Percentiles rank a stretch among this genome's conserved stretches.
phyloP scores from a whole-genome alignment of 805 yeast genomes.

The Metschnikowia santaceciliae region DNA sequence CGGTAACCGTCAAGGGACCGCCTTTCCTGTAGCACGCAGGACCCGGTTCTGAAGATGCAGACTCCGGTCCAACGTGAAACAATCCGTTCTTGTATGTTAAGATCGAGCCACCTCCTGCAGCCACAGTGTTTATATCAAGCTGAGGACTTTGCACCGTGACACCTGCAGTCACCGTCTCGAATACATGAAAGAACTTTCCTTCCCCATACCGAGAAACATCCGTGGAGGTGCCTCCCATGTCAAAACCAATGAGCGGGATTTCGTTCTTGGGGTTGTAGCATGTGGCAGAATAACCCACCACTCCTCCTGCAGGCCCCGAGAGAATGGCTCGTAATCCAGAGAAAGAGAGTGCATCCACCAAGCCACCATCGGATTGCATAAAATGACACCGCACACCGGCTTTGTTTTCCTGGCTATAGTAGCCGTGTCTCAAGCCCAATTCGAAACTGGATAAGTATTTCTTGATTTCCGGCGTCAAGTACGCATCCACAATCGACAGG shows the following conservation, averaged over 20 bases:
- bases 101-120: conserved; percentile 46
- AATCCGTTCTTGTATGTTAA: conserved; percentile 18
- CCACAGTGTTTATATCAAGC: conserved; percentile 42
- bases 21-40: conserved; percentile 22
- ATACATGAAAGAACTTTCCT: conserved; percentile 40
- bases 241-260: conserved; percentile 51
- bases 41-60: conserved; percentile 19
- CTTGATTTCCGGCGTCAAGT: conserved; percentile 36
- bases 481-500: conserved; percentile 44
- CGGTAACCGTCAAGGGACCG: conserved; percentile 21
- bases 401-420: conserved; percentile 18
- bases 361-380: conserved; percentile 97
- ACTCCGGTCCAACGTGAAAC: conserved; percentile 20
- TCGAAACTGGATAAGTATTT: conserved; percentile 35
- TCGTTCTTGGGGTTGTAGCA: conserved; percentile 47
- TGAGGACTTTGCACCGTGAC: conserved; percentile 44
- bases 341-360: conserved; percentile 77
- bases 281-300: conserved; percentile 87
- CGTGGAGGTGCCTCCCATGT: conserved; percentile 46
- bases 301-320: conserved; percentile 98
- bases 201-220: conserved; percentile 40
- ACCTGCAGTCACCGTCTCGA: conserved; percentile 43
- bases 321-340: conserved; percentile 85
- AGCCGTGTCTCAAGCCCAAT: conserved; percentile 39
- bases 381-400: conserved; percentile 62